Percentiles rank a stretch among this genome's conserved stretches.
These are phyloP conservation scores for Clavispora fructus DNA, from an alignment of 805 yeast species.

Conservation along the genomic window DNA sequence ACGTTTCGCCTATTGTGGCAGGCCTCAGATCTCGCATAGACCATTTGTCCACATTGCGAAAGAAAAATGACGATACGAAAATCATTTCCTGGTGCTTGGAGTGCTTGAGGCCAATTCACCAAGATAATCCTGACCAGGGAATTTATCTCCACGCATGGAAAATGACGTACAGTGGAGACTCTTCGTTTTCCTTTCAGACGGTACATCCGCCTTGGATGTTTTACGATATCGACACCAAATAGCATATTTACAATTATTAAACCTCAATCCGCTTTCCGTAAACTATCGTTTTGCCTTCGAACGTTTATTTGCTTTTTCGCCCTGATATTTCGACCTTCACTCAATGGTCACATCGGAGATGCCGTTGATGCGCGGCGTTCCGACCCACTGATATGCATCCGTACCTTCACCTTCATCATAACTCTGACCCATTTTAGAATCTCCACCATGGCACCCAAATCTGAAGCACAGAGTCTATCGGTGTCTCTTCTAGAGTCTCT, in stretches of 20 bases:
- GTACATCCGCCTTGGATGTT: conserved; percentile 42
- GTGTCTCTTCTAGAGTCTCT: neutral
- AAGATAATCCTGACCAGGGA: conserved; percentile 16
- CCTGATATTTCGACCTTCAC: no score
- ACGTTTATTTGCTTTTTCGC: no score
- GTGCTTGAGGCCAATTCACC: conserved; percentile 11
- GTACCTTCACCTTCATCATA: neutral
- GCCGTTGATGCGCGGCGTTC: neutral
- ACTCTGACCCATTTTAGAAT: neutral
- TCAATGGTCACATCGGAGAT: no score
- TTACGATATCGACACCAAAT: neutral
- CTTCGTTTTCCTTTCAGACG: conserved; percentile 36
- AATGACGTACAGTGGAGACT: conserved; percentile 15
- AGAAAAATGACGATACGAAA: neutral
- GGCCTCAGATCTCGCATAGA: neutral
- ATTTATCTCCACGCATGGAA: conserved; percentile 46
- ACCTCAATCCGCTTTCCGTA: no score
- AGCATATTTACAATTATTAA: neutral
- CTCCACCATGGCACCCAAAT: neutral
- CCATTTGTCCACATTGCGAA: neutral
- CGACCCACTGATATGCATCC: neutral
- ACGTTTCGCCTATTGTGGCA: neutral
- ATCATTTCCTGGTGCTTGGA: conserved; percentile 4
- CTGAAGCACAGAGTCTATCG: neutral
- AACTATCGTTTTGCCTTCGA: no score